Conservation (phyloP, 1,284 basidiomycete species). For the Cutaneotrichosporon cutaneum region DNA sequence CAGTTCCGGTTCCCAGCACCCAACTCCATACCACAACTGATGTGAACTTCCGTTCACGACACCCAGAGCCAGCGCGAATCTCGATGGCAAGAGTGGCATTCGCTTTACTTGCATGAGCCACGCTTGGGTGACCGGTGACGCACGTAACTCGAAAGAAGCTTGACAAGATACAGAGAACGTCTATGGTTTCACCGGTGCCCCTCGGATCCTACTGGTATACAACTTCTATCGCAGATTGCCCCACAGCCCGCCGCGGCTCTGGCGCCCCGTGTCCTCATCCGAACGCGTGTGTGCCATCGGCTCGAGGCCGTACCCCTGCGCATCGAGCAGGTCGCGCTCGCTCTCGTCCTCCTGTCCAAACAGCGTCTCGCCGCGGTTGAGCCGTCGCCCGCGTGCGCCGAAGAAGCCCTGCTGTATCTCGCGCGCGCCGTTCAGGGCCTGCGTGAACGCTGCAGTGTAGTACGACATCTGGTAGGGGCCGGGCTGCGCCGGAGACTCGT, state of each 20-base stretch:
- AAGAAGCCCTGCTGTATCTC: constrained; percentile 47
- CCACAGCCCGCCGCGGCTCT: background rate
- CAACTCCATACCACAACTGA: too few relatives aligned
- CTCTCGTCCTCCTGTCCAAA: constrained; percentile 31
- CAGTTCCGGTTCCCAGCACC: too few relatives aligned
- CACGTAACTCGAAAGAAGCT: too few relatives aligned
- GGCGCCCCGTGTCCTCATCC: background rate
- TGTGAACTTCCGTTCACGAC: too few relatives aligned
- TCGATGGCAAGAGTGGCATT: too few relatives aligned
- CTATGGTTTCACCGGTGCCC: background rate
- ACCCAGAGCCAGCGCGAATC: too few relatives aligned
- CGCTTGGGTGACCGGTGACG: too few relatives aligned
- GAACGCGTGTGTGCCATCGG: constrained; percentile 28
- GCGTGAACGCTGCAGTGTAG: constrained; percentile 40
- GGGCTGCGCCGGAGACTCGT: constrained; percentile 22
- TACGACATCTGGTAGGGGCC: constrained; percentile 35
- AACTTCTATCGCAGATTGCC: constrained; percentile 4
- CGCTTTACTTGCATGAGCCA: too few relatives aligned
- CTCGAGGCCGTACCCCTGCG: constrained; percentile 43
- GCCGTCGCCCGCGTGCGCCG: constrained; percentile 38
- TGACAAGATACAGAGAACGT: background rate
- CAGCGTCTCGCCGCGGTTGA: constrained; percentile 26
- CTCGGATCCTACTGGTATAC: background rate
- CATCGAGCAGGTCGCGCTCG: constrained; percentile 45
- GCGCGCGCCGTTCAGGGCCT: constrained; percentile 36